Evolutionary conservation across 2,329 filamentous ascomycete species (phyloP), one percentile per base, ranked within the genome.

Genomic region (Macrophomina phaseolina): DNA sequence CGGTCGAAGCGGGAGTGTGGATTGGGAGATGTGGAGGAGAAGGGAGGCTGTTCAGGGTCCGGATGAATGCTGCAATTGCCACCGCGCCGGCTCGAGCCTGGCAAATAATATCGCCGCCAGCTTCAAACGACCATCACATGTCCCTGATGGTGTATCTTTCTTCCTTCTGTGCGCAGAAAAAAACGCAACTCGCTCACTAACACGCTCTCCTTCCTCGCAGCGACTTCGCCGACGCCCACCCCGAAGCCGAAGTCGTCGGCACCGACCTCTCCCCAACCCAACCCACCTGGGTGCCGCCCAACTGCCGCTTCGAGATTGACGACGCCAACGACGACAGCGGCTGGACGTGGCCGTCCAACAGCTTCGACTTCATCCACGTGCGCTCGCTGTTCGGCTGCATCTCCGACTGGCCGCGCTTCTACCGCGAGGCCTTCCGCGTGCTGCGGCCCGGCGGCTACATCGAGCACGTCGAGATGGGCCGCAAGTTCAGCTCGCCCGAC

Each of bases 271-370:
- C 80, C 0, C 82, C 83, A 45, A 81, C 49, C 9, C 66, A 67
- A 28, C 60, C 58, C 1, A 72, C 74, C 65, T 81, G 80, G 76
- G 79, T 83, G 0, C 82, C 82, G 0, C 77, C 80, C 2, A 84
- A 84, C 70, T 79, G 78, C 68, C 70, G 73, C 32, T 84, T 84
- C 69, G 79, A 83, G 64, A 78, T 84, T 64, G 82, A 84, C 73
- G 82, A 84, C 61, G 75, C 80, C 16, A 77, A 76, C 1, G 71
- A 76, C 23, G 1, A 2, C 23, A 7, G 16, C 9, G 28, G 14
- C 23, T 65, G 62, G 62, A 34, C 45, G 1, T 46, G 42, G 23
- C 48, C 32, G 30, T 74, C 76, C 30, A 83, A 81, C 81, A 81
- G 79, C 1, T 78, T 79, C 68, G 81, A 83, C 71, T 81, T 81